phyloP scores from a whole-genome alignment of 352 stramenopile genomes.

The Paralagenidium karlingii region DNA sequence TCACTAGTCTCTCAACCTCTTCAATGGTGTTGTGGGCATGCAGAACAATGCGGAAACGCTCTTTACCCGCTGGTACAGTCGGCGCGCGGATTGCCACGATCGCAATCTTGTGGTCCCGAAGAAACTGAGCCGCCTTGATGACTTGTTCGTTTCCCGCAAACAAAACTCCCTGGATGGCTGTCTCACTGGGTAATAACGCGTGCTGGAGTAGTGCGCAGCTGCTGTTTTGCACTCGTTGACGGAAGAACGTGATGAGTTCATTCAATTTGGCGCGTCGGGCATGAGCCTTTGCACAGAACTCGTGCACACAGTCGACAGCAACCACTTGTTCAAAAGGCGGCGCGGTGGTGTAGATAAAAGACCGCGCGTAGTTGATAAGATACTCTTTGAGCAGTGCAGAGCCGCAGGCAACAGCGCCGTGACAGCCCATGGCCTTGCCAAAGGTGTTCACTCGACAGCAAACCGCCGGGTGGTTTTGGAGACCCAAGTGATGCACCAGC shows the following conservation, averaged over 20 bases:
- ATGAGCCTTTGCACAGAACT: slow-evolving; percentile 53
- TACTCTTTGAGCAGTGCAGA: slow-evolving; percentile 86
- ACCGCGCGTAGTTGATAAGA: slow-evolving; percentile 94
- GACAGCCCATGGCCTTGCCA: slow-evolving; percentile 93
- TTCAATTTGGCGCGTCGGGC: slow-evolving; percentile 22
- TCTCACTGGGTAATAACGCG: slow-evolving; percentile 55
- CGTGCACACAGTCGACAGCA: slow-evolving; percentile 81
- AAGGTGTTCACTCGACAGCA: slow-evolving; percentile 91
- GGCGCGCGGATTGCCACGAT: slow-evolving; percentile 94
- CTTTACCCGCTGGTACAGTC: slow-evolving; percentile 88
- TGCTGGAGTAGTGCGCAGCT: too few relatives aligned
- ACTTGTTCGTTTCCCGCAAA: slow-evolving; percentile 86
- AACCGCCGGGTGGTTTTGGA: slow-evolving; percentile 84
- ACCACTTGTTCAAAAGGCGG: slow-evolving; percentile 88
- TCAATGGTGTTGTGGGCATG: slow-evolving; percentile 88
- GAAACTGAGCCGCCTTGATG: slow-evolving; percentile 49
- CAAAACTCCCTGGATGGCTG: slow-evolving; percentile 92
- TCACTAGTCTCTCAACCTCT: slow-evolving; percentile 72
- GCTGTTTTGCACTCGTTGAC: too few relatives aligned
- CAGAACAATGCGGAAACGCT: slow-evolving; percentile 94
- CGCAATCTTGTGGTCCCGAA: slow-evolving; percentile 68
- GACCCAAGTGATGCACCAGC: slow-evolving; percentile 39
- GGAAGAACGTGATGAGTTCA: slow-evolving; percentile 76
- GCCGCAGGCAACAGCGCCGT: slow-evolving; percentile 91
- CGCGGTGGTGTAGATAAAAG: slow-evolving; percentile 96